Conservation (phyloP, 176 grass and related monocot genomes). For the bread wheat (Triticum aestivum) region IWGSC_CS_RefSeq_v2.1 NC_057799.1:531651228-531651727, state of each 20-base stretch:
- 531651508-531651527: neutral
- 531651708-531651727: neutral
- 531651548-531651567: neutral
- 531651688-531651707: neutral
- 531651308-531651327: conserved; percentile 71
- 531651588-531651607: conserved; percentile 74
- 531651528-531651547: neutral
- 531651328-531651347: conserved; percentile 47
- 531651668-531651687: neutral
- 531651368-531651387: conserved; percentile 9
- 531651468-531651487: conserved; percentile 49
- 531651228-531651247: neutral
- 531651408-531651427: neutral
- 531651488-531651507: conserved; percentile 72
- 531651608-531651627: conserved; percentile 83
- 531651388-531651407: conserved; percentile 18
- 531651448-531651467: conserved; percentile 83
- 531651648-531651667: conserved; percentile 69
- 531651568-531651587: neutral
- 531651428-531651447: conserved; percentile 58
- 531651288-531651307: conserved; percentile 79
- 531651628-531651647: conserved; percentile 73
- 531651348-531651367: conserved; percentile 34
- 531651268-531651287: conserved; percentile 84
- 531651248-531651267: neutral